phyloP scores from a whole-genome alignment of 441 rosid species.

The Corymbia calophylla region DNA sequence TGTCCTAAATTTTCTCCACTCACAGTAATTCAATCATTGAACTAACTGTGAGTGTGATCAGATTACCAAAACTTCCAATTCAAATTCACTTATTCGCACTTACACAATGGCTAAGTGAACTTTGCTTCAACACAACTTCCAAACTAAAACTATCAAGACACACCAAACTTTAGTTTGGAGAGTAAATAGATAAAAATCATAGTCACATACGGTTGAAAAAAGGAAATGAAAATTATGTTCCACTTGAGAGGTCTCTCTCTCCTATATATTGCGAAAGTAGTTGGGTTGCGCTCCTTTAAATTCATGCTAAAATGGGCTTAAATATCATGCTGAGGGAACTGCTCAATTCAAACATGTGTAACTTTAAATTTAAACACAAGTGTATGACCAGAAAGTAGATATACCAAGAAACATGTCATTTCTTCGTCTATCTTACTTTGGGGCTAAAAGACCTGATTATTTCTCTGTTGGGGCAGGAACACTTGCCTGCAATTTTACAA shows the following conservation, averaged over 20 bases:
- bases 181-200: background rate
- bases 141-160: background rate
- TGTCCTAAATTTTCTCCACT: background rate
- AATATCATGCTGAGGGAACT: background rate
- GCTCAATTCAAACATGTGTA: background rate
- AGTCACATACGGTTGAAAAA: background rate
- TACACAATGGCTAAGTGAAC: background rate
- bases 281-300: background rate
- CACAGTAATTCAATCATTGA: background rate
- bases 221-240: background rate
- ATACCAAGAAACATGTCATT: background rate
- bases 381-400: background rate
- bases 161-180: background rate
- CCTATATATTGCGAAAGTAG: background rate
- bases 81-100: background rate
- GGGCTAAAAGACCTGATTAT: background rate
- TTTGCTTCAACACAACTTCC: background rate
- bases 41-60: background rate
- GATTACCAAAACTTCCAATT: background rate
- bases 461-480: background rate
- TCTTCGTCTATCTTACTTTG: background rate
- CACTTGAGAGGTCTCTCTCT: background rate
- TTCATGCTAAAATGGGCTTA: background rate
- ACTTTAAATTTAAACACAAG: background rate
- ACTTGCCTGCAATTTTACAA: constrained; percentile 90